phyloP scores from a whole-genome alignment of 139 green algal species.

The Micromonas commoda region DNA sequence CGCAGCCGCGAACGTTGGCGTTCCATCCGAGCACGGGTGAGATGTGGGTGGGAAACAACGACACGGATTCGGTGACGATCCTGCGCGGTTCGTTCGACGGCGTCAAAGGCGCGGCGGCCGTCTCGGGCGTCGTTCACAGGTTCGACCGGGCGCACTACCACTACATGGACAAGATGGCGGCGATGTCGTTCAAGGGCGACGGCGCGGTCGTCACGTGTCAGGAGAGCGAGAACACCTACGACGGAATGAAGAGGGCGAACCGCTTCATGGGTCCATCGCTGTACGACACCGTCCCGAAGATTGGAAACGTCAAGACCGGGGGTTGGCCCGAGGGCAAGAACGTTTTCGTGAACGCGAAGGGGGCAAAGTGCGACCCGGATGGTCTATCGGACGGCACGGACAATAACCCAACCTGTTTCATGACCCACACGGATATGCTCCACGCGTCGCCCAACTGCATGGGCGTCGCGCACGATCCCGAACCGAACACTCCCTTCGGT shows the following conservation, averaged over 20 bases:
- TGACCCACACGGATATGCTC: slow-evolving; percentile 21
- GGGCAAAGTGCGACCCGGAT: not conserved
- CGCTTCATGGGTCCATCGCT: slow-evolving; percentile 28
- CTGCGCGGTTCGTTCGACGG: too few relatives aligned
- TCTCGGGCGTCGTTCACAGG: too few relatives aligned
- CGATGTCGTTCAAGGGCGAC: slow-evolving; percentile 1
- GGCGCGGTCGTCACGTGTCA: slow-evolving; percentile 24
- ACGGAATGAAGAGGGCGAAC: not conserved
- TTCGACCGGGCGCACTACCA: slow-evolving; percentile 25
- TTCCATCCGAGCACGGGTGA: not conserved
- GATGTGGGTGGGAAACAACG: slow-evolving; percentile 8
- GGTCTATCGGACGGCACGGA: not conserved
- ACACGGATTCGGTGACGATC: not conserved
- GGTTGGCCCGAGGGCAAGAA: not conserved
- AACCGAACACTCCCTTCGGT: not conserved
- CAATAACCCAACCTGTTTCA: slow-evolving; percentile 12
- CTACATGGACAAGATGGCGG: slow-evolving; percentile 16
- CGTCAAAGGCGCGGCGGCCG: not conserved
- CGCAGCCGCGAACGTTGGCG: not conserved
- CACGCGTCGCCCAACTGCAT: slow-evolving; percentile 19
- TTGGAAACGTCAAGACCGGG: too few relatives aligned
- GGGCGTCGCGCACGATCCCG: slow-evolving; percentile 24
- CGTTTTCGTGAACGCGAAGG: not conserved
- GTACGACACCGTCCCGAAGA: slow-evolving; percentile 4
- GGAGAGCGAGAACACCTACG: slow-evolving; percentile 15